Evolutionary conservation across 192 early-diverging fungal genomes (phyloP).

Genomic region (Piromyces sp.): DNA sequence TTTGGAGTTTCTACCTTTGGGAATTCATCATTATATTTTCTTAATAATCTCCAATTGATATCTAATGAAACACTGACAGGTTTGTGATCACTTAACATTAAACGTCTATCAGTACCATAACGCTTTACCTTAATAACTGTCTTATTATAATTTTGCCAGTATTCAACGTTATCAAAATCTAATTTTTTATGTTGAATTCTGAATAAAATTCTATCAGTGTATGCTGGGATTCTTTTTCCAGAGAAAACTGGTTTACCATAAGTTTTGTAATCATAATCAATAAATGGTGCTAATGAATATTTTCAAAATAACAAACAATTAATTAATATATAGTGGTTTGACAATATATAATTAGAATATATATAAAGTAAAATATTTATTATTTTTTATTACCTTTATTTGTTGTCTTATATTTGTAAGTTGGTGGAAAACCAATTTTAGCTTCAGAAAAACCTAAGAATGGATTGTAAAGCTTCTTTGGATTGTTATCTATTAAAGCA

Average conservation of each 20-base stretch:
- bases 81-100: neutral
- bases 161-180: neutral
- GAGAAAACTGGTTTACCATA: neutral
- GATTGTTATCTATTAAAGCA: neutral
- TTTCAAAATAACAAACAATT: too few relatives aligned
- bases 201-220: neutral
- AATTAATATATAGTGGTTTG: too few relatives aligned
- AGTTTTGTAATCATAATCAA: neutral
- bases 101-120: neutral
- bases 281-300: neutral
- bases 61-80: neutral
- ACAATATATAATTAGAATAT: too few relatives aligned
- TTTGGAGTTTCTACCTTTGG: neutral
- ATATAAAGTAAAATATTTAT: too few relatives aligned
- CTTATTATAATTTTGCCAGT: neutral
- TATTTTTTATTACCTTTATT: neutral
- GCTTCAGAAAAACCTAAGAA: neutral
- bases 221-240: neutral
- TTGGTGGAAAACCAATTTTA: neutral
- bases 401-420: neutral
- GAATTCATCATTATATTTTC: neutral
- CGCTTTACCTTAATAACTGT: neutral
- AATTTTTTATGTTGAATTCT: neutral
- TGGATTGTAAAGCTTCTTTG: neutral
- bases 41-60: neutral